Percentiles rank a stretch among this genome's conserved stretches.
These are phyloP conservation scores for Porphyrellus cyaneotinctus DNA, from an alignment of 768 basidiomycete species.

Conservation along the genomic window DNA sequence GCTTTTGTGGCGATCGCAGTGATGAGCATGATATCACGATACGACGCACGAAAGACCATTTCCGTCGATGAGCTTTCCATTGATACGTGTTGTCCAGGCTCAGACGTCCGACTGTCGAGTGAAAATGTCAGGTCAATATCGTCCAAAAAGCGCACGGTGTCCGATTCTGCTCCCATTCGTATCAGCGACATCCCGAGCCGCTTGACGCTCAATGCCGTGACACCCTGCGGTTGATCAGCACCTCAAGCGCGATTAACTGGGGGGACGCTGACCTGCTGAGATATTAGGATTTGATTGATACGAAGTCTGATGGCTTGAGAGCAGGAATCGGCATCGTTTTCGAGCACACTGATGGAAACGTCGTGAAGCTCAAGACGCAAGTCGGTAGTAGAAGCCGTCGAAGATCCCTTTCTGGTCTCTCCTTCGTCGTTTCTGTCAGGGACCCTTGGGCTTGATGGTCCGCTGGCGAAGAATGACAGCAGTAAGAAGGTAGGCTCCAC, in stretches of 20 bases:
- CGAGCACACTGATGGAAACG: constrained; percentile 83
- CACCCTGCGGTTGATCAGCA: constrained; percentile 49
- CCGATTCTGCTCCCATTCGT: constrained; percentile 77
- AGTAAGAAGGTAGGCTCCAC: constrained; percentile 88
- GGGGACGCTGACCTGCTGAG: constrained; percentile 71
- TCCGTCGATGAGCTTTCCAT: constrained; percentile 81
- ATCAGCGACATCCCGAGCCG: constrained; percentile 91
- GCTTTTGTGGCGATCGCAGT: constrained; percentile 84
- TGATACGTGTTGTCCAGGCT: constrained; percentile 70
- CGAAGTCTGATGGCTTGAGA: constrained; percentile 84
- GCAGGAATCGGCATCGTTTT: constrained; percentile 71
- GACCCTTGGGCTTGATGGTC: constrained; percentile 34
- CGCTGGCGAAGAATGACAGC: constrained; percentile 76
- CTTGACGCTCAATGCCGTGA: constrained; percentile 74
- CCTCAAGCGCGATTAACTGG: background rate
- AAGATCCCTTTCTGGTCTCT: constrained; percentile 11
- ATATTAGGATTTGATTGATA: constrained; percentile 81
- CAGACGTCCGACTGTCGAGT: constrained; percentile 73
- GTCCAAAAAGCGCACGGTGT: constrained; percentile 89
- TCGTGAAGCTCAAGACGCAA: constrained; percentile 88
- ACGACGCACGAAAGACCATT: constrained; percentile 91
- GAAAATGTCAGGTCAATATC: constrained; percentile 86
- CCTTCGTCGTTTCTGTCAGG: constrained; percentile 12
- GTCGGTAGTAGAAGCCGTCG: constrained; percentile 35
- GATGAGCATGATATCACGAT: constrained; percentile 90